Evolutionary conservation across 1,284 basidiomycete species (phyloP).

Genomic region (Athelia psychrophila): DNA sequence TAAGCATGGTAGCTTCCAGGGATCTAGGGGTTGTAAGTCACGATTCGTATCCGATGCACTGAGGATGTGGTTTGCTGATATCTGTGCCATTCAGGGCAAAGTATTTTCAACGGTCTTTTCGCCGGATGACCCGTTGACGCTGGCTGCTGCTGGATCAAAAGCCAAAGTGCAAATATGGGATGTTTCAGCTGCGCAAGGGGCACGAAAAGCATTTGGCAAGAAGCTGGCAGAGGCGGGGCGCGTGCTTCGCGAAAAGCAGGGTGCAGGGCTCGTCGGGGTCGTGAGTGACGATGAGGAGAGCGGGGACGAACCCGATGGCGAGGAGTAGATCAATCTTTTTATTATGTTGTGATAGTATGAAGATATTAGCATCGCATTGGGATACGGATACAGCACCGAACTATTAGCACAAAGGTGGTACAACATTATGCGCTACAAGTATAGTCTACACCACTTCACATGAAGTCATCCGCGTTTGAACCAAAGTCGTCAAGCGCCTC

Average conservation of each 20-base stretch:
- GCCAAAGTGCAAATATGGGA: constrained; percentile 97
- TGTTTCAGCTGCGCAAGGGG: constrained; percentile 74
- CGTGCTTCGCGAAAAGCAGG: constrained; percentile 61
- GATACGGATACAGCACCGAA: background rate
- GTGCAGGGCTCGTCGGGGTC: constrained; percentile 70
- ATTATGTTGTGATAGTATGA: constrained; percentile 1
- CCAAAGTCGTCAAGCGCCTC: constrained; percentile 86
- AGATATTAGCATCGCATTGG: background rate
- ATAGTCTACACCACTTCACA: constrained; percentile 43
- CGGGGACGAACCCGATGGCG: constrained; percentile 43
- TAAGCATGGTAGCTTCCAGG: constrained; percentile 85
- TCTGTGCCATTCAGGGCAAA: constrained; percentile 71
- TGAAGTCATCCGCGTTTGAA: constrained; percentile 67
- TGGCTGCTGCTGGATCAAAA: constrained; percentile 93
- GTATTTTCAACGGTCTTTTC: constrained; percentile 91
- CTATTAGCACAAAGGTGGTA: background rate
- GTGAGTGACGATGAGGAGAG: constrained; percentile 68
- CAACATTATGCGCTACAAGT: background rate
- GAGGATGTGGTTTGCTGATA: constrained; percentile 1
- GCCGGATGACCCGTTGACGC: constrained; percentile 90
- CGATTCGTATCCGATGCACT: constrained; percentile 6
- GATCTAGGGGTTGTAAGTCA: constrained; percentile 89
- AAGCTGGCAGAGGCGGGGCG: constrained; percentile 73
- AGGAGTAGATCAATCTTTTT: constrained; percentile 18
- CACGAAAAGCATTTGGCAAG: constrained; percentile 73